Percentiles rank a stretch among this genome's conserved stretches.
phyloP scores from a whole-genome alignment of 2,329 filamentous ascomycete species.

The Penicillium sp. region DNA sequence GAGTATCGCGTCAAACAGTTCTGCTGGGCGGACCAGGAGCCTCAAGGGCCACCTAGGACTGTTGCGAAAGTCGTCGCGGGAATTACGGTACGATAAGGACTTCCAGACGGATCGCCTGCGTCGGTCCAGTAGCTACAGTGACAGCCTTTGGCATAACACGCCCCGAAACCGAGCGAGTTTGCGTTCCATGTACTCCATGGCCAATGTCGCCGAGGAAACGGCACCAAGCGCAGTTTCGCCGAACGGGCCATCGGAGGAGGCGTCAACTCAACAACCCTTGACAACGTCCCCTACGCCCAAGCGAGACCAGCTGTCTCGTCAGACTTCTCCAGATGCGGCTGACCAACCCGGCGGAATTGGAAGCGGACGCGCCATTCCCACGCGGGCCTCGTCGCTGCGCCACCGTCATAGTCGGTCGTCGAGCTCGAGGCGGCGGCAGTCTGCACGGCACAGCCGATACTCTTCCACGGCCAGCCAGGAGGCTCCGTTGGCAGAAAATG shows the following conservation, averaged over 20 bases:
- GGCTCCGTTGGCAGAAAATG: conserved; percentile 32
- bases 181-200: conserved; percentile 39
- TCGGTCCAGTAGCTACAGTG: conserved; percentile 30
- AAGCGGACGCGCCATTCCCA: conserved; percentile 55
- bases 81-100: conserved; percentile 35
- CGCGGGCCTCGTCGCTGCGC: conserved; percentile 62
- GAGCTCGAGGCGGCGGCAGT: conserved; percentile 48
- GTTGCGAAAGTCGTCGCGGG: conserved; percentile 33
- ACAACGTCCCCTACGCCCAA: conserved; percentile 18
- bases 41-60: conserved; percentile 31
- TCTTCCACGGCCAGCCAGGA: conserved; percentile 36
- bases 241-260: conserved; percentile 16
- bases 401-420: conserved; percentile 45
- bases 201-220: conserved; percentile 37
- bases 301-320: conserved; percentile 33
- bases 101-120: conserved; percentile 27
- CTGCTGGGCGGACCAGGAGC: conserved; percentile 32
- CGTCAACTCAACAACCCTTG: background rate
- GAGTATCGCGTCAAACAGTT: conserved; percentile 38
- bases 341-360: conserved; percentile 34
- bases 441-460: conserved; percentile 42
- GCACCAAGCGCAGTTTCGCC: conserved; percentile 16
- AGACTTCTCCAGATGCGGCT: conserved; percentile 22
- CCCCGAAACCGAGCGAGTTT: conserved; percentile 35
- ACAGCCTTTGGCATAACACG: conserved; percentile 28